Evolutionary conservation across 1,284 basidiomycete species (phyloP), one percentile per base, ranked within the genome.

Genomic region (Agaricales sp.): DNA sequence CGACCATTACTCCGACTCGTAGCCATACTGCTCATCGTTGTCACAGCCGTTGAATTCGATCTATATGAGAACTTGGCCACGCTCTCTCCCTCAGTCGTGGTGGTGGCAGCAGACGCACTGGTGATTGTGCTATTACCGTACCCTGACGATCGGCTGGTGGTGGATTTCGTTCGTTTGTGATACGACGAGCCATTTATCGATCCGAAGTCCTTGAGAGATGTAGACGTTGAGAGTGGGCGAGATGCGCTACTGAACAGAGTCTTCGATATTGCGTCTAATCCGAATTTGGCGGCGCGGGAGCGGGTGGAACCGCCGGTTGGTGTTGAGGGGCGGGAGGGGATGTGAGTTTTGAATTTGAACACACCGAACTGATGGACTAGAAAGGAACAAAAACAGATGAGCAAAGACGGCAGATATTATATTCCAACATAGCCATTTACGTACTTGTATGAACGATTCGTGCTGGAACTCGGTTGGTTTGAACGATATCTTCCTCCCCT

Each of bases 341-440:
- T 75, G 39, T 80, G 81, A 0, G 86, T 88, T 25, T 77, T 75
- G 64, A 92, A 92, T 59, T 86, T 82, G 67, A 92, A 93, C 48
- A 93, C 64, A 8, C 90, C 88, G 55, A 81, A 90, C 60, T 87
- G 86, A 59, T 93, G 87, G 51, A 92, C 90, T 93, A 53, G 1
- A 49, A 20, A 48, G 23, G 39, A 19, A 14, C 3, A 13, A 18
- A 43, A n/a, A 52, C 25, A 45, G 16, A 25, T 14, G 4, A 14
- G 16, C 43, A 51, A 3, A 13, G 19, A 45, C n/a, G n/a, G n/a
- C n/a, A n/a, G 26, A n/a, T 20, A 18, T 23, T 13, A 44, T 46
- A 55, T 30, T 12, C 11, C 23, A 26, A n/a, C 30, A 51, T 18
- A 18, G 48, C 19, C 4, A 25, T 25, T 6, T 25, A 69, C 82